A percentile compares a stretch with the other conserved stretches of the same genome.
Evolutionary conservation across 371 early-diverging fungal genomes (phyloP).

Genomic region (Rhizopus stolonifer): DNA sequence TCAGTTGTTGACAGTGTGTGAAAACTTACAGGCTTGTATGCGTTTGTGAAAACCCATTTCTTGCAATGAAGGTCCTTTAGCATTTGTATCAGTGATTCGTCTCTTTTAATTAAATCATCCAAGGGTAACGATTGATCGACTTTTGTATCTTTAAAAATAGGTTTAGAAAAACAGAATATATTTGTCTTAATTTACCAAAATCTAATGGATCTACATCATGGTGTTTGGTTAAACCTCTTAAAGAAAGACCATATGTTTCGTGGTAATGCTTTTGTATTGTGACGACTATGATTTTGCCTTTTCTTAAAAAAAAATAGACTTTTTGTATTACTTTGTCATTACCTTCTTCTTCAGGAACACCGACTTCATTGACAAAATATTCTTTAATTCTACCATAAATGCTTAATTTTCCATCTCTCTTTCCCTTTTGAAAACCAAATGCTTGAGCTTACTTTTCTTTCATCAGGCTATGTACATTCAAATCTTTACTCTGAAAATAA

Average conservation of each 20-base stretch:
- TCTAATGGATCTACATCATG: slow-evolving; percentile 66
- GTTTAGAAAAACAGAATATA: no score
- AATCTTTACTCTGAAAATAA: slow-evolving; percentile 32
- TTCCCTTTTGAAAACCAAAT: not conserved
- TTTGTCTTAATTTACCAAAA: slow-evolving; percentile 61
- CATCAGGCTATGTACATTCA: slow-evolving; percentile 67
- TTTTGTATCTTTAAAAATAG: slow-evolving; percentile 50
- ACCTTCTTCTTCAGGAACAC: slow-evolving; percentile 52
- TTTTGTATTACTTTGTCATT: slow-evolving; percentile 1
- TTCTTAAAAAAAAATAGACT: not conserved
- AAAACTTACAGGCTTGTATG: slow-evolving; percentile 59
- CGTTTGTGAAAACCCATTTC: slow-evolving; percentile 88
- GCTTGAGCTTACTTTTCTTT: slow-evolving; percentile 46
- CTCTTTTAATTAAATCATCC: slow-evolving; percentile 61
- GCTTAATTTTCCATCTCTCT: no score
- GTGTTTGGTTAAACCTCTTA: slow-evolving; percentile 73
- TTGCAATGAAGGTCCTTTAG: slow-evolving; percentile 52
- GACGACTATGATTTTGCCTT: slow-evolving; percentile 32
- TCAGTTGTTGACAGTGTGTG: not conserved
- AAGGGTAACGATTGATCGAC: slow-evolving; percentile 78
- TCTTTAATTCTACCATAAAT: slow-evolving; percentile 45
- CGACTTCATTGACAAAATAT: slow-evolving; percentile 47
- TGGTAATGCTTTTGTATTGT: slow-evolving; percentile 61
- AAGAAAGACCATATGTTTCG: slow-evolving; percentile 73
- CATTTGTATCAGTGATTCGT: slow-evolving; percentile 67